These are phyloP conservation scores for Rhynchosporium agropyri DNA, from an alignment of 2,329 filamentous ascomycete genomes.

Conservation along the genomic window DNA sequence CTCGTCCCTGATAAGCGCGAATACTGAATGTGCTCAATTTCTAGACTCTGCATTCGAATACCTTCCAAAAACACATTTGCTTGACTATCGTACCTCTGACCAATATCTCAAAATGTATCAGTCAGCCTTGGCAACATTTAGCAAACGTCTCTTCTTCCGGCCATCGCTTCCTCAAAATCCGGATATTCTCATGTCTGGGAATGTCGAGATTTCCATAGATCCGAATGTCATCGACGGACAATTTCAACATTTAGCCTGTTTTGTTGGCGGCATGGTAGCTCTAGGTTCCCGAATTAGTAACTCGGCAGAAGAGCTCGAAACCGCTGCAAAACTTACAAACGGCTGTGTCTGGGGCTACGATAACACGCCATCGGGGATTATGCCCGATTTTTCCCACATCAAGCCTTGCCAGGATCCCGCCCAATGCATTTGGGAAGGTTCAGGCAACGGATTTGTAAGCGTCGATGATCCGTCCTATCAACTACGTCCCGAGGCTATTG, in stretches of 20 bases:
- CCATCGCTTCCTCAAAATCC: slow-evolving; percentile 44
- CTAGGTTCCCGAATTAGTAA: slow-evolving; percentile 65
- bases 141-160: slow-evolving; percentile 45
- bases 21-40: slow-evolving; percentile 50
- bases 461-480: slow-evolving; percentile 22
- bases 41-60: slow-evolving; percentile 65
- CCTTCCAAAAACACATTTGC: slow-evolving; percentile 51
- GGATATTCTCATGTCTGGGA: slow-evolving; percentile 53
- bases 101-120: slow-evolving; percentile 20
- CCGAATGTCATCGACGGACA: slow-evolving; percentile 46
- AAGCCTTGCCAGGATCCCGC: slow-evolving; percentile 27
- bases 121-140: slow-evolving; percentile 1
- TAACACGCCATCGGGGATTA: slow-evolving; percentile 58
- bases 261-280: slow-evolving; percentile 69
- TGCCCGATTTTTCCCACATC: slow-evolving; percentile 59
- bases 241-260: slow-evolving; percentile 70
- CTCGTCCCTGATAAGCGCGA: too few species aligned
- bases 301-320: slow-evolving; percentile 54
- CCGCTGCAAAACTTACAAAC: slow-evolving; percentile 59
- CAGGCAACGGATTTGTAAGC: slow-evolving; percentile 46
- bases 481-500: slow-evolving; percentile 62
- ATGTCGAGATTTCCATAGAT: slow-evolving; percentile 41
- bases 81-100: slow-evolving; percentile 9
- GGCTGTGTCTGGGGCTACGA: slow-evolving; percentile 66
- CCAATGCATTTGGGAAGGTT: slow-evolving; percentile 38